These are phyloP conservation scores for Tricholoma bakamatsutake DNA, from an alignment of 768 basidiomycete genomes.

Conservation along the genomic window DNA sequence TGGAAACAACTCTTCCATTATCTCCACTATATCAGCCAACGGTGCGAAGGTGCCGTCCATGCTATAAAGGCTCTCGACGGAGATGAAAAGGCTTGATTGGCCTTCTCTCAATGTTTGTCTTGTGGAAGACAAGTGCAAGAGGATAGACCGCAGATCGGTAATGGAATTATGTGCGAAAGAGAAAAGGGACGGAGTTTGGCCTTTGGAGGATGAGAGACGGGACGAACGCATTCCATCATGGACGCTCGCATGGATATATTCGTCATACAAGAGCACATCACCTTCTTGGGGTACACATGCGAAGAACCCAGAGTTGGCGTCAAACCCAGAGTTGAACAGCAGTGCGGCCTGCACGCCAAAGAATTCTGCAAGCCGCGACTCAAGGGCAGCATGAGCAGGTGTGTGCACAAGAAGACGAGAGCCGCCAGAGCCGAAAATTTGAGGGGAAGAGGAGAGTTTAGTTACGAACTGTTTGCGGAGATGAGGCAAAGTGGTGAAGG, in stretches of 20 bases:
- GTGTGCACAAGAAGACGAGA: conserved; percentile 82
- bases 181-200: conserved; percentile 28
- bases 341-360: conserved; percentile 61
- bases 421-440: conserved; percentile 80
- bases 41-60: conserved; percentile 96
- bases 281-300: conserved; percentile 69
- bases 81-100: conserved; percentile 58
- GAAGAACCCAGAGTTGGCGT: conserved; percentile 89
- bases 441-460: conserved; percentile 41
- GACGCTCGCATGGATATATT: conserved; percentile 85
- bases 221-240: conserved; percentile 84
- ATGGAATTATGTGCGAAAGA: conserved; percentile 75
- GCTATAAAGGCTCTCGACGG: conserved; percentile 86
- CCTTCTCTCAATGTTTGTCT: conserved; percentile 33
- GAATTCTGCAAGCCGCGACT: conserved; percentile 58
- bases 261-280: conserved; percentile 79
- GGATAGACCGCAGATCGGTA: conserved; percentile 34
- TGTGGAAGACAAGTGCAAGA: conserved; percentile 36
- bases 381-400: conserved; percentile 63
- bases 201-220: conserved; percentile 22
- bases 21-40: conserved; percentile 55
- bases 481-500: conserved; percentile 53
- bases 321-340: conserved; percentile 90
- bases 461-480: conserved; percentile 56
- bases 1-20: conserved; percentile 58